These are phyloP conservation scores for Syncephalastrum sp. DNA, from an alignment of 371 early-diverging fungal genomes.

Conservation along the genomic window DNA sequence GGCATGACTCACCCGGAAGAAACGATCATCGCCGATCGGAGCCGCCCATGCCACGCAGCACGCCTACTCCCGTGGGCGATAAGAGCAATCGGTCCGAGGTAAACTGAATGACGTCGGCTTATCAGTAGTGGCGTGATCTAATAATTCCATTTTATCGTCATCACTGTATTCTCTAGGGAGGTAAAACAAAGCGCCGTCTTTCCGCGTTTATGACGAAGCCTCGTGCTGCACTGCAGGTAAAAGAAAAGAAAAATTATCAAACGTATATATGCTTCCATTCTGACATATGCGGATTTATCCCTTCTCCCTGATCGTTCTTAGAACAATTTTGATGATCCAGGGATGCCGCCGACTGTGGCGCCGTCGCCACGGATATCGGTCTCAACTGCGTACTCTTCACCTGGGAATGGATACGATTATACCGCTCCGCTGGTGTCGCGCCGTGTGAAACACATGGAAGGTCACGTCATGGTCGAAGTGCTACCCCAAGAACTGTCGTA, in stretches of 20 bases:
- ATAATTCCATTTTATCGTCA: not conserved
- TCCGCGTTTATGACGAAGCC: constrained; percentile 44
- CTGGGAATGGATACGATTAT: constrained; percentile 12
- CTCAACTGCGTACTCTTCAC: constrained; percentile 13
- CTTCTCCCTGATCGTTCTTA: too few species aligned
- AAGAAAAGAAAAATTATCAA: not conserved
- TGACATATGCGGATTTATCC: not conserved
- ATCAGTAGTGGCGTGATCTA: too few species aligned
- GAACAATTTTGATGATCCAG: too few species aligned
- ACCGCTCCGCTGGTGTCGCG: constrained; percentile 21
- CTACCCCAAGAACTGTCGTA: constrained; percentile 30
- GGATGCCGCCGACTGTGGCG: constrained; percentile 5
- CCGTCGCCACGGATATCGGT: constrained; percentile 9
- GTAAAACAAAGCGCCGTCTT: constrained; percentile 21
- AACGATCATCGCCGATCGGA: constrained; percentile 1
- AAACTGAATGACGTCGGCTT: not conserved
- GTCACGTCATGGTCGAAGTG: constrained; percentile 43
- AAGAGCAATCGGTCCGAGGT: constrained; percentile 1
- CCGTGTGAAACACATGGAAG: constrained; percentile 42
- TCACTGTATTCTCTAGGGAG: constrained; percentile 6
- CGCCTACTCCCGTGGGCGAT: constrained; percentile 1
- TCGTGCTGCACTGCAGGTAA: constrained; percentile 35
- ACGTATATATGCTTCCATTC: not conserved
- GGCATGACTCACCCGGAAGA: constrained; percentile 6
- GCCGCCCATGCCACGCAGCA: not conserved